These are phyloP conservation scores for Apiospora hydei DNA, from an alignment of 2,329 filamentous ascomycete species.

Conservation along the genomic window DNA sequence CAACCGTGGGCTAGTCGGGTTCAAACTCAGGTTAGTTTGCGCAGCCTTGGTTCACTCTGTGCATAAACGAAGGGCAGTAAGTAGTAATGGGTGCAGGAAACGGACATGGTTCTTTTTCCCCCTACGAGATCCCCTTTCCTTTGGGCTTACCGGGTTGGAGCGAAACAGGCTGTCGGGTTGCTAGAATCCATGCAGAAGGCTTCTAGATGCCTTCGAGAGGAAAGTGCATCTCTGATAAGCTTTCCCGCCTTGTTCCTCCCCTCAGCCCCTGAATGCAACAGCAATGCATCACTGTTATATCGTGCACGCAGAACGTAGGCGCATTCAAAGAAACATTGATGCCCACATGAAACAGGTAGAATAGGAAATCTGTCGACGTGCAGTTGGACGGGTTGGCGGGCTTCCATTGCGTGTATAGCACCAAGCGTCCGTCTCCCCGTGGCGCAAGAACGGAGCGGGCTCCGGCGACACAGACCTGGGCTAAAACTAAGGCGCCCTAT, in stretches of 20 bases:
- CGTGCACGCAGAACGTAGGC: not conserved
- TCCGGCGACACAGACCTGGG: not conserved
- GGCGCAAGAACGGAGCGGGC: not conserved
- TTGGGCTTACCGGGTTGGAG: constrained; percentile 1
- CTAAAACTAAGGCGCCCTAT: not conserved
- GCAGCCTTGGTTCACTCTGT: constrained; percentile 14
- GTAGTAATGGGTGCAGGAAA: not conserved
- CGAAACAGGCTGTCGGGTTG: not conserved
- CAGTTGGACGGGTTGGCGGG: not conserved
- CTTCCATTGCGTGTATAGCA: not conserved
- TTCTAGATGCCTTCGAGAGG: constrained; percentile 15
- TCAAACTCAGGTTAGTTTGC: constrained; percentile 13
- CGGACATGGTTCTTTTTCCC: not conserved
- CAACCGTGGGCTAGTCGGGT: constrained; percentile 15
- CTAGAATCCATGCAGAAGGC: constrained; percentile 4
- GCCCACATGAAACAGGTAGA: not conserved
- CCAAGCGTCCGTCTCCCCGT: not conserved
- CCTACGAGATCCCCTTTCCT: not conserved
- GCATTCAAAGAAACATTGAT: not conserved
- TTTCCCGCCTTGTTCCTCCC: not conserved
- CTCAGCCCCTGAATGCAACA: not conserved
- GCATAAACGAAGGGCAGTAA: constrained; percentile 12
- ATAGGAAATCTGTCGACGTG: not conserved
- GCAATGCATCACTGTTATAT: not conserved
- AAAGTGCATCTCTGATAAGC: not conserved